Percentiles rank a stretch among this genome's conserved stretches.
Conservation (phyloP, 2,329 filamentous ascomycete genomes). For the Cladorrhinum sp. region DNA sequence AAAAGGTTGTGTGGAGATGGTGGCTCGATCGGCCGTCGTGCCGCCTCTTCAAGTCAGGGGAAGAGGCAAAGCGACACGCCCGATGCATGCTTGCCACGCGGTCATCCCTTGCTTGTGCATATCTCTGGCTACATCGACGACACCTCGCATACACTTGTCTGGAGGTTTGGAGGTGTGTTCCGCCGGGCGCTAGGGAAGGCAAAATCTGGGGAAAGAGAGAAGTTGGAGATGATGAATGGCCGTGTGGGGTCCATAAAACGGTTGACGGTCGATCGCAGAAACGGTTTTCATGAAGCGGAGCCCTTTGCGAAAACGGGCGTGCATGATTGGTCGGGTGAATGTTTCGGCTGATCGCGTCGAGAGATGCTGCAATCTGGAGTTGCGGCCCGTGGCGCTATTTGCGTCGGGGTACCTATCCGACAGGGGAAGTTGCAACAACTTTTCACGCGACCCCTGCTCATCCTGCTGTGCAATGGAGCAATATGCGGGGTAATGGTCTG, state of each 20-base stretch:
- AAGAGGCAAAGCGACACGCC: background rate
- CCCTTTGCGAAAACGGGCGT: conserved; percentile 8
- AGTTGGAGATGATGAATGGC: conserved; percentile 7
- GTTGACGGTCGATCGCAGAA: conserved; percentile 11
- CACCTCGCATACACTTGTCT: background rate
- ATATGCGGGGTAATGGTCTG: conserved; percentile 21
- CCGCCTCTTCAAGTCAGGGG: background rate
- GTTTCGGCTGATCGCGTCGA: conserved; percentile 17
- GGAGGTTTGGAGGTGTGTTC: background rate
- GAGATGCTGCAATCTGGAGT: conserved; percentile 28
- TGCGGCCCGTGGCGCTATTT: conserved; percentile 25
- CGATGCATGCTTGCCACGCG: conserved; percentile 7
- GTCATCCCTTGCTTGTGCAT: conserved; percentile 17
- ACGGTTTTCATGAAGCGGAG: conserved; percentile 14
- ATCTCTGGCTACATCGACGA: background rate
- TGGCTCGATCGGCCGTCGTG: conserved; percentile 1
- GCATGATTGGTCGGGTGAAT: conserved; percentile 26
- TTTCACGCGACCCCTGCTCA: background rate
- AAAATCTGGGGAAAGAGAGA: conserved; percentile 2
- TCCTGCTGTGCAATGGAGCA: conserved; percentile 13
- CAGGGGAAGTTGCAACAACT: conserved; percentile 1
- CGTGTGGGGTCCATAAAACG: conserved; percentile 18
- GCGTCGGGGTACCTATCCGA: conserved; percentile 12
- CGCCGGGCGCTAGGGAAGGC: conserved; percentile 1
- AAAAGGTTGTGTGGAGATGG: conserved; percentile 3